phyloP scores from a whole-genome alignment of 306 rosid species.

The Vigna radiata region DNA sequence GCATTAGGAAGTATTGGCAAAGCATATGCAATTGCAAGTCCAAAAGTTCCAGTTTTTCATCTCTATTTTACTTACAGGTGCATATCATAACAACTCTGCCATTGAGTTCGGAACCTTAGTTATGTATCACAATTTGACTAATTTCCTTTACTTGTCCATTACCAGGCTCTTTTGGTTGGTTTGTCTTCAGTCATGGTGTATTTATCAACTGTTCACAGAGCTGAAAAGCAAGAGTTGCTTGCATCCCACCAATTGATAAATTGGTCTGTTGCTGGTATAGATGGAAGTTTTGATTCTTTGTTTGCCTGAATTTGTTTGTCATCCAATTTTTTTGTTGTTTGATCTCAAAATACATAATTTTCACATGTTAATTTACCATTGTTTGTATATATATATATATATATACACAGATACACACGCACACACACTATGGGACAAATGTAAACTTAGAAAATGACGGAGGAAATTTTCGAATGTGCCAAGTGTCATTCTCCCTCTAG shows the following conservation, averaged over 20 bases:
- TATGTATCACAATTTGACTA: constrained; percentile 23
- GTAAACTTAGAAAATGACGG: background rate
- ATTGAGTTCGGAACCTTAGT: constrained; percentile 37
- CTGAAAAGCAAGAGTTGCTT: constrained; percentile 73
- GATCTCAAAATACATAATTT: constrained; percentile 3
- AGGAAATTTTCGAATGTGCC: background rate
- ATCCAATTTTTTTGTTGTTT: background rate
- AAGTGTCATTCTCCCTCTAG: no score
- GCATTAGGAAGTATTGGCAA: constrained; percentile 70
- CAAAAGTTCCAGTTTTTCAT: constrained; percentile 57
- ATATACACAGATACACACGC: no score
- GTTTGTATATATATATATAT: background rate
- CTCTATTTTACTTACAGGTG: constrained; percentile 83
- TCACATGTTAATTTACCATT: background rate
- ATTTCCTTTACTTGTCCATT: constrained; percentile 26
- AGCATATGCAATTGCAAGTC: constrained; percentile 61
- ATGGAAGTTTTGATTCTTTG: constrained; percentile 41
- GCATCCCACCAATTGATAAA: constrained; percentile 73
- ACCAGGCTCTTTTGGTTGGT: constrained; percentile 78
- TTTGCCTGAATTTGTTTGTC: constrained; percentile 20
- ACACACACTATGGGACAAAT: no score
- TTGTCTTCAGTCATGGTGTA: constrained; percentile 83
- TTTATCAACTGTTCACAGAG: constrained; percentile 80
- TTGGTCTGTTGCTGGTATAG: constrained; percentile 82
- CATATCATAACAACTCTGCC: constrained; percentile 25